Conservation (phyloP, 495 filamentous ascomycete species). For the Tetracladium marchalianum region DNA sequence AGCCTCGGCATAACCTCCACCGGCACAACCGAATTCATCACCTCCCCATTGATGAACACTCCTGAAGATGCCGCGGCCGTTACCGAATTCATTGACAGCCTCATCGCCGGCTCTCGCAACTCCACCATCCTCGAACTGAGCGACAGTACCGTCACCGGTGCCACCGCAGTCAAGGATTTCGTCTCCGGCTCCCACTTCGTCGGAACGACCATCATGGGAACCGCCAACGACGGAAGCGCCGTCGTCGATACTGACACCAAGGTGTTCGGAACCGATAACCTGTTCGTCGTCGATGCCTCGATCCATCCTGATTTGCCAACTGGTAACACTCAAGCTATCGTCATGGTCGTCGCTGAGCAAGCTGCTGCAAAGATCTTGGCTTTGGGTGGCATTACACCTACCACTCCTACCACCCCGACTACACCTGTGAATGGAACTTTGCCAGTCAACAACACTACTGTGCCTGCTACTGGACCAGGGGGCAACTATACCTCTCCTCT, state of each 20-base stretch:
- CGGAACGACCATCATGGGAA: constrained; percentile 7
- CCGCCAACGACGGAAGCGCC: constrained; percentile 29
- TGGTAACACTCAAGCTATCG: constrained; percentile 43
- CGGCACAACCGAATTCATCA: constrained; percentile 20
- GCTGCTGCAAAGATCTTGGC: constrained; percentile 41
- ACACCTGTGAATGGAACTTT: too few species aligned
- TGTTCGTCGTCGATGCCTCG: constrained; percentile 43
- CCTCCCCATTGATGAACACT: constrained; percentile 20
- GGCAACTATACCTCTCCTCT: too few species aligned
- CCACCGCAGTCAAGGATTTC: not conserved
- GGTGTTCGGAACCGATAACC: constrained; percentile 52
- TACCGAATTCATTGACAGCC: constrained; percentile 7
- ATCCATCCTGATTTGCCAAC: constrained; percentile 42
- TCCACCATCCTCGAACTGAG: not conserved
- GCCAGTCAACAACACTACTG: too few species aligned
- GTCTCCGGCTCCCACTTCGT: constrained; percentile 6
- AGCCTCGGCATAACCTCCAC: constrained; percentile 21
- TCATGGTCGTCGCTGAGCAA: constrained; percentile 42
- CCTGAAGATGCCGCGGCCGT: constrained; percentile 12
- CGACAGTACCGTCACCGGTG: not conserved
- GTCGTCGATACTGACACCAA: constrained; percentile 52
- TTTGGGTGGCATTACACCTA: not conserved
- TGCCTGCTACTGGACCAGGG: too few species aligned
- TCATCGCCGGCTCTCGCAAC: constrained; percentile 1
- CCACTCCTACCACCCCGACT: not conserved